Percentiles rank a stretch among this genome's conserved stretches.
phyloP scores from a whole-genome alignment of 768 basidiomycete species.

The Russula emetica region DNA sequence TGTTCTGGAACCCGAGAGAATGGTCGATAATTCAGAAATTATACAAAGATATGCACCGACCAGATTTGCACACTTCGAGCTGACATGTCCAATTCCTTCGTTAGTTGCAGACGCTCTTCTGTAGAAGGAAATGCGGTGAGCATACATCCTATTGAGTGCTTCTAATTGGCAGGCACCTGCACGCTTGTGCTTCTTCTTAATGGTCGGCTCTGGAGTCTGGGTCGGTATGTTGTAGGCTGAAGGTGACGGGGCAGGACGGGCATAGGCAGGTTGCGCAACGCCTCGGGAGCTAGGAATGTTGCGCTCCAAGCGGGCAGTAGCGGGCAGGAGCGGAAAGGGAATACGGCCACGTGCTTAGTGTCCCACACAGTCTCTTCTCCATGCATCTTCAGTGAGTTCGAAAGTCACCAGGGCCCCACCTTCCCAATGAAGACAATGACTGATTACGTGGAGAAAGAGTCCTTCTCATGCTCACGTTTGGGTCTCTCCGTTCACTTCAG shows the following conservation, averaged over 20 bases:
- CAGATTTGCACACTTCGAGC: conserved; percentile 85
- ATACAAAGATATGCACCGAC: conserved; percentile 38
- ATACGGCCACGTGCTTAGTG: too few species aligned
- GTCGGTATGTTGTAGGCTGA: conserved; percentile 28
- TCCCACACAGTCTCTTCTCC: too few species aligned
- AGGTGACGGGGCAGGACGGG: conserved; percentile 36
- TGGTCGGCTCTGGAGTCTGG: conserved; percentile 50
- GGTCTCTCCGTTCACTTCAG: too few species aligned
- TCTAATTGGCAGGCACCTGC: conserved; percentile 77
- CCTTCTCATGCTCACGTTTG: too few species aligned
- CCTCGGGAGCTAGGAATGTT: conserved; percentile 27
- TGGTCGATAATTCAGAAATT: conserved; percentile 1
- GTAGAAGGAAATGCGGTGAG: conserved; percentile 84
- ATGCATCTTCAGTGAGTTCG: too few species aligned
- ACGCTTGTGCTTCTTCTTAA: conserved; percentile 86
- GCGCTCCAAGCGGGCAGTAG: too few species aligned
- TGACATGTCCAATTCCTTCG: conserved; percentile 76
- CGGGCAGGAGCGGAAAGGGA: too few species aligned
- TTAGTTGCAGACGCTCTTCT: conserved; percentile 74
- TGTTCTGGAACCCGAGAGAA: conserved; percentile 26
- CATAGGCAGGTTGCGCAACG: conserved; percentile 47
- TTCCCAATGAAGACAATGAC: too few species aligned
- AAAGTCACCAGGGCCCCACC: too few species aligned
- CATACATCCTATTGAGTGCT: conserved; percentile 75
- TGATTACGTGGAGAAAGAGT: too few species aligned